Evolutionary conservation across 2,329 filamentous ascomycete genomes (phyloP).

Genomic region (Aspergillus viridinutans): DNA sequence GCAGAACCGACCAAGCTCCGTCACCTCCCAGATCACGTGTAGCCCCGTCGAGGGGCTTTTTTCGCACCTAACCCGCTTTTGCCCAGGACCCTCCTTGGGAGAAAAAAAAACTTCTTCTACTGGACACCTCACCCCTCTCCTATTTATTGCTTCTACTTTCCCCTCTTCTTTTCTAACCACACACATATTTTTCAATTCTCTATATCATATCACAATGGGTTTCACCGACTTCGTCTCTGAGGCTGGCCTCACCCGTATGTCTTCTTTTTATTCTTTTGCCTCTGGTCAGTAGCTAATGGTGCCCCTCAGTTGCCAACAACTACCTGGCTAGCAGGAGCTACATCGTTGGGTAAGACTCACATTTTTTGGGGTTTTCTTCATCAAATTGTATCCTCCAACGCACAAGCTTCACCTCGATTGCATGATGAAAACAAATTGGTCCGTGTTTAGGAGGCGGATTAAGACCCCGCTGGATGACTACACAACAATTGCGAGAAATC

Average conservation of each 20-base stretch:
- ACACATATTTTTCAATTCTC: slow-evolving; percentile 16
- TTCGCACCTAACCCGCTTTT: slow-evolving; percentile 15
- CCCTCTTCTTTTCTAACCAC: slow-evolving; percentile 16
- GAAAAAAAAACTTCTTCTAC: slow-evolving; percentile 26
- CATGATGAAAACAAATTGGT: slow-evolving; percentile 85
- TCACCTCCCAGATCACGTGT: slow-evolving; percentile 29
- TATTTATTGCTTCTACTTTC: slow-evolving; percentile 20
- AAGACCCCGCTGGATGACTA: slow-evolving; percentile 85
- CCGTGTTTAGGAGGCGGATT: slow-evolving; percentile 93
- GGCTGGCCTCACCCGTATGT: slow-evolving; percentile 57
- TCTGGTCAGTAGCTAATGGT: slow-evolving; percentile 26
- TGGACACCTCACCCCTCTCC: slow-evolving; percentile 27
- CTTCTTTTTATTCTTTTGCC: slow-evolving; percentile 18
- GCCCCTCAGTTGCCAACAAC: slow-evolving; percentile 41
- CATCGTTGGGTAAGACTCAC: slow-evolving; percentile 67
- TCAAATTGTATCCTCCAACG: background rate
- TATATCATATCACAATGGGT: slow-evolving; percentile 51
- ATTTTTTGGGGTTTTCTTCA: slow-evolving; percentile 21
- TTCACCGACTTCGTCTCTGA: slow-evolving; percentile 64
- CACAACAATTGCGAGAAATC: slow-evolving; percentile 65
- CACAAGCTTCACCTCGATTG: slow-evolving; percentile 23
- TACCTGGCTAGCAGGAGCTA: slow-evolving; percentile 64
- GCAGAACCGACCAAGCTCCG: slow-evolving; percentile 22
- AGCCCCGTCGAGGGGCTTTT: slow-evolving; percentile 18
- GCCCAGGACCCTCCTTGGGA: slow-evolving; percentile 13